phyloP scores from a whole-genome alignment of 2,329 filamentous ascomycete species.

The Trichoderma afroharzianum region DNA sequence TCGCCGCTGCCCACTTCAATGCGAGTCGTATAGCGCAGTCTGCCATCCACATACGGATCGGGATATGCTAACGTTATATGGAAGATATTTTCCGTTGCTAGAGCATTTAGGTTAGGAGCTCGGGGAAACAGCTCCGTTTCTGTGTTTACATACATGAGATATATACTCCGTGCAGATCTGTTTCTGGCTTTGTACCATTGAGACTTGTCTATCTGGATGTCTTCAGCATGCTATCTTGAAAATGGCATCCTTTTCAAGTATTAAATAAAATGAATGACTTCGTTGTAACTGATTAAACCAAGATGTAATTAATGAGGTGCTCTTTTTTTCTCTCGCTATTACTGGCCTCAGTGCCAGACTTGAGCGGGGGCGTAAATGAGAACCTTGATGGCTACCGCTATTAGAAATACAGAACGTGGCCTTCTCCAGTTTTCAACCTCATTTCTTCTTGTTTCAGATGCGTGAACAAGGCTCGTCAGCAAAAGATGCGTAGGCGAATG shows the following conservation, averaged over 20 bases:
- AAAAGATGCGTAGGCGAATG: neutral
- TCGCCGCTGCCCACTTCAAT: neutral
- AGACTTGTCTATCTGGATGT: neutral
- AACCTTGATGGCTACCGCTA: slow-evolving; percentile 15
- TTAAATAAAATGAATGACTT: neutral
- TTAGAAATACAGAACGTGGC: neutral
- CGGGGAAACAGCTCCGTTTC: neutral
- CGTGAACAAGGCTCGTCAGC: neutral
- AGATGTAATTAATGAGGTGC: neutral
- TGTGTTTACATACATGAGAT: neutral
- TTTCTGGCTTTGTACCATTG: neutral
- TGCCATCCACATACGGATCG: neutral
- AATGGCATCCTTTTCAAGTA: neutral
- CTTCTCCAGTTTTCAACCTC: neutral
- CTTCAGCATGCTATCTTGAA: neutral
- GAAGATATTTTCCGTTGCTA: neutral
- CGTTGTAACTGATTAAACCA: neutral
- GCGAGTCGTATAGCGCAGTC: neutral
- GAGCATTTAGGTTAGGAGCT: neutral
- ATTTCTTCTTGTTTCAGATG: neutral
- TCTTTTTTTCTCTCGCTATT: neutral
- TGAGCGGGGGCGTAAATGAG: neutral
- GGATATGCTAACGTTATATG: neutral
- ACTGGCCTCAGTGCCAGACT: neutral
- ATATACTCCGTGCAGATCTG: neutral